Base-by-base conservation (phyloP, 352 stramenopile species). In the Blastocystis sp. region DNA sequence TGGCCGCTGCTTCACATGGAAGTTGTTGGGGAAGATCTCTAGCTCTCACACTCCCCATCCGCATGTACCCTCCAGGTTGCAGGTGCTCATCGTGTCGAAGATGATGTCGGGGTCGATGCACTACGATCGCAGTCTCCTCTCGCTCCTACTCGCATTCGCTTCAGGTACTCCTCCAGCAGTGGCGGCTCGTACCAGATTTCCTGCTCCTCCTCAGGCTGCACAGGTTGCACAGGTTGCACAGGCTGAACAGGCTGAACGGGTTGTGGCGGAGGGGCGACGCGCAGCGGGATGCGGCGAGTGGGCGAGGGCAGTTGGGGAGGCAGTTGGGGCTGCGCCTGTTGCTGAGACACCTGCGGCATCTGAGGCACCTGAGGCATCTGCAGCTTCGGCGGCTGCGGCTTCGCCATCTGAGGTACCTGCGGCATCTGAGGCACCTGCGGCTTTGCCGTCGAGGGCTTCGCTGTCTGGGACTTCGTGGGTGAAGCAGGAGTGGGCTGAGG, bases 1-100 rank as follows among this genome's bases (percentile, higher is more conserved):
- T 0, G 28, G 43, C 0, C 23, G 5, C 9, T 34, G 21, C 21
- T 19, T 41, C 4, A 79, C 41, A 62, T 62, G 69, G 10, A 40
- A 14, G 34, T 60, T 28, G 19, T 62, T 52, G 5, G 69, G 69
- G 48, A 79, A 79, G 43, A 79, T 79, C 60, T 79, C 69, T 79
- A 62, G 7, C 14, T 28, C 43, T 59, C 19, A 79, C 19, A 28
- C 52, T 21, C 19, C 19, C 11, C 65, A 43, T 28, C 14, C 65
- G 52, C 43, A 19, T 38, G 7, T 53, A 76, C 65, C 65, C 43
- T 76, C 38, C 38, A 76, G 43, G n/a, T 76, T 38, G 34, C 65
- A 76, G 9, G 65, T 76, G 9, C 5, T 52, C 9, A 59, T 56
- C 34, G 65, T n/a, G 11, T 14, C 65, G 43, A 76, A 76, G 10